Conservation (phyloP, 345 rosid species). For the Arabis hirsuta region DNA sequence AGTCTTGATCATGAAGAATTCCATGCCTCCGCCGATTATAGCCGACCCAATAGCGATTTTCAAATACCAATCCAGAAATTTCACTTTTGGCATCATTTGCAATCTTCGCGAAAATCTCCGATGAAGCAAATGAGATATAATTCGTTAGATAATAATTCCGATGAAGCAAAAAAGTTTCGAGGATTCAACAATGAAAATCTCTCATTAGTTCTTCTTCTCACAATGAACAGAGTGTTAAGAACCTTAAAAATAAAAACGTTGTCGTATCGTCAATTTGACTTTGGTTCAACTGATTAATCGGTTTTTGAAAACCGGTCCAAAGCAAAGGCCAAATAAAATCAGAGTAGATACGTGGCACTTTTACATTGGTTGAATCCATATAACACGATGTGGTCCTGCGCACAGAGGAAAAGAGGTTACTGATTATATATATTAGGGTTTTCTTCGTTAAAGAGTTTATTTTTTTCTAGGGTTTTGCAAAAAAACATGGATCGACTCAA, state of each 20-base stretch:
- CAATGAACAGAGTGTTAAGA: too few relatives aligned
- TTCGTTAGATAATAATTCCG: neutral
- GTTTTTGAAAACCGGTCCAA: neutral
- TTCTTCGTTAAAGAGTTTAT: too few relatives aligned
- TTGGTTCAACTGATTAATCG: neutral
- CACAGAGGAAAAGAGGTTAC: too few relatives aligned
- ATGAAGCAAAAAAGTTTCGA: neutral
- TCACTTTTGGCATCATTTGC: constrained; percentile 42
- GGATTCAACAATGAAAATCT: neutral
- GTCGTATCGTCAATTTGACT: neutral
- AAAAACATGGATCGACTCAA: neutral
- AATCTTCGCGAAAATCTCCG: neutral
- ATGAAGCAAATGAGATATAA: neutral
- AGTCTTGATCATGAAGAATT: constrained; percentile 90
- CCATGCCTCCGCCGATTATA: constrained; percentile 84
- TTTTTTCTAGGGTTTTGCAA: neutral
- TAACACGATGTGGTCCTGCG: too few relatives aligned
- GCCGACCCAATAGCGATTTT: constrained; percentile 79
- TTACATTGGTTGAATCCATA: too few relatives aligned
- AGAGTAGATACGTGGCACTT: too few relatives aligned
- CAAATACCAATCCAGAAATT: constrained; percentile 82
- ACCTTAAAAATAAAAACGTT: neutral
- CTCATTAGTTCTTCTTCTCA: too few relatives aligned
- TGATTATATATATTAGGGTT: too few relatives aligned
- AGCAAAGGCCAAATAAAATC: too few relatives aligned